phyloP scores from a whole-genome alignment of 306 rosid species.

The Corylus americana region DNA sequence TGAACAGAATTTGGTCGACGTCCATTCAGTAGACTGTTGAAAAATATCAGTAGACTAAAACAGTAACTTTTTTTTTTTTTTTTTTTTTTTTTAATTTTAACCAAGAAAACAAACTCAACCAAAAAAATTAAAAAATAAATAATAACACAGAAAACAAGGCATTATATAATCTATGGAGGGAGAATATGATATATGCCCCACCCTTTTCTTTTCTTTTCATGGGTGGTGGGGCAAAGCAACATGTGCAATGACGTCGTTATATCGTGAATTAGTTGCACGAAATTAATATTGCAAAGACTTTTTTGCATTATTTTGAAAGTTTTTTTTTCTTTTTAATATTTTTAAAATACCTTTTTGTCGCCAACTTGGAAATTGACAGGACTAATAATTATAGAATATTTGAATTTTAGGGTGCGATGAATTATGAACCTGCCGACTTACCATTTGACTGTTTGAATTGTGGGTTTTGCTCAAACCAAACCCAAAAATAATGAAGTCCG shows the following conservation, averaged over 20 bases:
- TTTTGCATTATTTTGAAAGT: background rate
- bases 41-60: too few relatives aligned
- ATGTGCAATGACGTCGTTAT: background rate
- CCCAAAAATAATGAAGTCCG: background rate
- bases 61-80: too few relatives aligned
- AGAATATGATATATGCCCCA: background rate
- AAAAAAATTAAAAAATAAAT: background rate
- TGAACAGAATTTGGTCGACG: background rate
- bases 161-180: background rate
- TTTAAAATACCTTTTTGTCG: background rate
- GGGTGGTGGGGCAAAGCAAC: background rate
- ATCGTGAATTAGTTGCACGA: background rate
- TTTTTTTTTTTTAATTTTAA: background rate
- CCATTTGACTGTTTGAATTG: background rate
- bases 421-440: background rate
- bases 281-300: background rate
- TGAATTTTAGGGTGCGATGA: background rate
- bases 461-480: background rate
- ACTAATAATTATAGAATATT: background rate
- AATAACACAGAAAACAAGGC: background rate
- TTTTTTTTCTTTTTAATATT: background rate
- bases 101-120: background rate
- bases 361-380: background rate
- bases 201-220: background rate
- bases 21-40: background rate